Conservation (phyloP, 176 grass and related monocot species). For the Saccharum officinarum region DNA sequence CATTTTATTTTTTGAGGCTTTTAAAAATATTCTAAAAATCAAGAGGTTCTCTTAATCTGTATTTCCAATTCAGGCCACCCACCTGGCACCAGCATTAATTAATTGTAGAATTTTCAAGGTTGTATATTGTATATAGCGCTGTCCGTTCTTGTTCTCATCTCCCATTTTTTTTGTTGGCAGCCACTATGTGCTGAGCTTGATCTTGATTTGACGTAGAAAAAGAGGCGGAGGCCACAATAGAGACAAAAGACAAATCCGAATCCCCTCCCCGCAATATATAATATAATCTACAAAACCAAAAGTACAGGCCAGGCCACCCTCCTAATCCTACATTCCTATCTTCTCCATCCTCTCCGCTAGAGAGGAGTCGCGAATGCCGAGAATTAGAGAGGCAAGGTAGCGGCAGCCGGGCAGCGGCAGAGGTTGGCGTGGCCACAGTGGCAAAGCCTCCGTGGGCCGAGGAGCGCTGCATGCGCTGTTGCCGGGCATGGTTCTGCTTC, state of each 20-base stretch:
- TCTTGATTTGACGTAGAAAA: conserved; percentile 61
- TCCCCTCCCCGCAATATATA: background rate
- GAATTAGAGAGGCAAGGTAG: conserved; percentile 27
- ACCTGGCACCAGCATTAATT: background rate
- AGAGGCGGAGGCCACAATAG: conserved; percentile 27
- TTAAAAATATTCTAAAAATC: background rate
- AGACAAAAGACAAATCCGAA: conserved; percentile 27
- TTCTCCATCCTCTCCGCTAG: conserved; percentile 19
- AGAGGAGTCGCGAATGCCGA: background rate
- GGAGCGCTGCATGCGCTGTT: conserved; percentile 31
- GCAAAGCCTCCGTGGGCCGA: conserved; percentile 28
- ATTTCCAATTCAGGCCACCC: background rate
- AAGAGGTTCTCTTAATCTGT: background rate
- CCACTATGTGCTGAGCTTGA: conserved; percentile 42
- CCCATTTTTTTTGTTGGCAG: background rate
- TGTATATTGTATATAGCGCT: conserved; percentile 37
- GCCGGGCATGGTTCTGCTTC: conserved; percentile 23
- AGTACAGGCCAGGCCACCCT: conserved; percentile 16
- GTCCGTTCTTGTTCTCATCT: background rate
- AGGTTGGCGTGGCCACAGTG: conserved; percentile 25
- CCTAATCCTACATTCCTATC: conserved; percentile 30
- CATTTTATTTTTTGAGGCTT: background rate
- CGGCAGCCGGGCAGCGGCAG: conserved; percentile 9
- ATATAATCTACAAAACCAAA: conserved; percentile 31
- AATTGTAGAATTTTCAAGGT: background rate